Evolutionary conservation across 306 rosid genomes (phyloP).

Genomic region (Quercus wislizeni): DNA sequence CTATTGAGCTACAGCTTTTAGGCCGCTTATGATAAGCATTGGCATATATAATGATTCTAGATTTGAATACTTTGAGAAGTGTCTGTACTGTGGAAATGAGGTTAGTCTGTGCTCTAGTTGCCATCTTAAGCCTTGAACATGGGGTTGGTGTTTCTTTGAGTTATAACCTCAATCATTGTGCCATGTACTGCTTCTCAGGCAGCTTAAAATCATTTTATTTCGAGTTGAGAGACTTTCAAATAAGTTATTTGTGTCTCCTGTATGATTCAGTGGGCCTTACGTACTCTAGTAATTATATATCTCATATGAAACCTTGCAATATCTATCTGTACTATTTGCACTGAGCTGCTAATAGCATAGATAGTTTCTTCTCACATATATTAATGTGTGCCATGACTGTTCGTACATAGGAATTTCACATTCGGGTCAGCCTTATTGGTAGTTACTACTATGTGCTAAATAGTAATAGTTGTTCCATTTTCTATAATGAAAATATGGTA

Average conservation of each 20-base stretch:
- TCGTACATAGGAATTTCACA: not conserved
- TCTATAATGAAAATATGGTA: slow-evolving; percentile 1
- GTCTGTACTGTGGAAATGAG: not conserved
- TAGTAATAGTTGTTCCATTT: not conserved
- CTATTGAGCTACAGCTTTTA: not conserved
- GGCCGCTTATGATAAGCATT: not conserved
- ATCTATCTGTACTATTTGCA: not conserved
- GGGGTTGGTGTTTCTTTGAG: not conserved
- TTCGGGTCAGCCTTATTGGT: not conserved
- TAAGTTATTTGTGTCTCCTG: not conserved
- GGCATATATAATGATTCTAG: not conserved
- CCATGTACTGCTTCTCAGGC: not conserved
- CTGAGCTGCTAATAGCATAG: not conserved
- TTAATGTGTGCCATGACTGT: not conserved
- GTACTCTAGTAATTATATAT: not conserved
- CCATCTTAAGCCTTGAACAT: slow-evolving; percentile 3
- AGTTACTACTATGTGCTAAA: not conserved
- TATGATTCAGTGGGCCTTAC: not conserved
- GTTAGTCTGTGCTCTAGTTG: not conserved
- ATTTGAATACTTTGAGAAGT: not conserved
- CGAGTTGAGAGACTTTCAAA: not conserved
- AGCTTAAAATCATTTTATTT: not conserved
- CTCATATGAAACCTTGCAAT: not conserved
- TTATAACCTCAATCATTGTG: not conserved
- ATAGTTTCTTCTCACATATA: not conserved